Evolutionary conservation across 306 rosid species (phyloP).

Genomic region (Alnus rubra): DNA sequence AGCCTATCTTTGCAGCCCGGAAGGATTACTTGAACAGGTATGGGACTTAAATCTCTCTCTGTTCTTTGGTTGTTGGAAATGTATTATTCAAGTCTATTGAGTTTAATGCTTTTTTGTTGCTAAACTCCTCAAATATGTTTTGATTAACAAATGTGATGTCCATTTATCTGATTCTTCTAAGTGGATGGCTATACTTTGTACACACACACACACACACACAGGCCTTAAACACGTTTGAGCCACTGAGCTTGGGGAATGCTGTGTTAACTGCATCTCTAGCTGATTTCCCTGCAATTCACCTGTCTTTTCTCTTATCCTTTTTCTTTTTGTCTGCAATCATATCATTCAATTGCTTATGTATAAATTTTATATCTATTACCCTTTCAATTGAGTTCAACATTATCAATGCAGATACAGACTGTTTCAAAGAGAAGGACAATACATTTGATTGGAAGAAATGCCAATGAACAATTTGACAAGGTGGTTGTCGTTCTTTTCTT

Average conservation of each 20-base stretch:
- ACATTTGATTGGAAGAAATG: conserved; percentile 40
- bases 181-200: background rate
- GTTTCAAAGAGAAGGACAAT: conserved; percentile 27
- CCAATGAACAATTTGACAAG: conserved; percentile 35
- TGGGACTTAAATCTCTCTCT: background rate
- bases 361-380: background rate
- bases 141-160: background rate
- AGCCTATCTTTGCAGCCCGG: conserved; percentile 37
- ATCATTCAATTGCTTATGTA: background rate
- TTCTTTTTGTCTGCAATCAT: no score
- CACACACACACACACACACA: background rate
- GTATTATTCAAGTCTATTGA: background rate
- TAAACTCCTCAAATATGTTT: background rate
- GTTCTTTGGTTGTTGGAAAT: background rate
- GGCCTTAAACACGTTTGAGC: background rate
- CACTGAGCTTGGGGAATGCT: background rate
- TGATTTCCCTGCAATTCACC: conserved; percentile 1
- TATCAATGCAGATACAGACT: conserved; percentile 25
- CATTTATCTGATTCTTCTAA: background rate
- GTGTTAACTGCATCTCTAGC: background rate
- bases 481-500: conserved; percentile 14
- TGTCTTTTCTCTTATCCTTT: background rate
- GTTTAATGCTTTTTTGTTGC: background rate
- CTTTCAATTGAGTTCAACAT: background rate
- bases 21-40: conserved; percentile 42